Percentiles rank a stretch among this genome's conserved stretches.
phyloP scores from a whole-genome alignment of 805 yeast species.

The Torulaspora franciscae region DNA sequence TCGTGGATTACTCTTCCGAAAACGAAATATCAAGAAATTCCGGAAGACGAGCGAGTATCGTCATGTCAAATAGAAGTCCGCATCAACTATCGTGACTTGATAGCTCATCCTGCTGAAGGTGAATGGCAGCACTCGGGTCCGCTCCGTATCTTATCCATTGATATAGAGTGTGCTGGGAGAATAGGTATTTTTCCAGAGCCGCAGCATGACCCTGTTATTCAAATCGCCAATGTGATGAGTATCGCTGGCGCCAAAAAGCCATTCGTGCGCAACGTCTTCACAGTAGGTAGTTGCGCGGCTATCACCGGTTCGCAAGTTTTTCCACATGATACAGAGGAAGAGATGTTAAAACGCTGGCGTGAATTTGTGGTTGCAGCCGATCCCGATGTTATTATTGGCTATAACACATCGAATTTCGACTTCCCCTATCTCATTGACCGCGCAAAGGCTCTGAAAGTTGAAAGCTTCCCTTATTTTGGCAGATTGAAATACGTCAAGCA shows the following conservation, averaged over 20 bases:
- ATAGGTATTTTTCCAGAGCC: conserved; percentile 96
- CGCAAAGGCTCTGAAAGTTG: conserved; percentile 64
- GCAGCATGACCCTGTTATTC: conserved; percentile 87
- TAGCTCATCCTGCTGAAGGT: conserved; percentile 85
- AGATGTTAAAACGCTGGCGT: conserved; percentile 81
- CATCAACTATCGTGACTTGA: conserved; percentile 60
- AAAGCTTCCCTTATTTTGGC: conserved; percentile 80
- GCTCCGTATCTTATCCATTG: conserved; percentile 85
- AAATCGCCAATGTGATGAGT: conserved; percentile 92
- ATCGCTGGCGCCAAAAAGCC: conserved; percentile 73
- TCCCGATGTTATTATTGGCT: conserved; percentile 96
- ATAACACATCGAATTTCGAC: conserved; percentile 92
- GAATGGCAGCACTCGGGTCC: conserved; percentile 94
- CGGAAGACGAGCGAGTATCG: conserved; percentile 45
- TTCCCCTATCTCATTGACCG: conserved; percentile 88
- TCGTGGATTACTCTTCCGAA: conserved; percentile 91
- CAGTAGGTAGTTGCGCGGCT: conserved; percentile 84
- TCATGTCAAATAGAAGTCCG: conserved; percentile 82
- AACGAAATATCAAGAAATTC: conserved; percentile 54
- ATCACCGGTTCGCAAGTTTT: conserved; percentile 90
- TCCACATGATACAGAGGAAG: conserved; percentile 68
- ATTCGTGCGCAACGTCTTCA: conserved; percentile 89
- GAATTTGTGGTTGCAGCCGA: conserved; percentile 80
- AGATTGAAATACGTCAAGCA: conserved; percentile 64
- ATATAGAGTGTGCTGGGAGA: conserved; percentile 98